These are phyloP conservation scores for Pharus latifolius DNA, from an alignment of 176 grass and related monocot genomes.

Conservation along the genomic window DNA sequence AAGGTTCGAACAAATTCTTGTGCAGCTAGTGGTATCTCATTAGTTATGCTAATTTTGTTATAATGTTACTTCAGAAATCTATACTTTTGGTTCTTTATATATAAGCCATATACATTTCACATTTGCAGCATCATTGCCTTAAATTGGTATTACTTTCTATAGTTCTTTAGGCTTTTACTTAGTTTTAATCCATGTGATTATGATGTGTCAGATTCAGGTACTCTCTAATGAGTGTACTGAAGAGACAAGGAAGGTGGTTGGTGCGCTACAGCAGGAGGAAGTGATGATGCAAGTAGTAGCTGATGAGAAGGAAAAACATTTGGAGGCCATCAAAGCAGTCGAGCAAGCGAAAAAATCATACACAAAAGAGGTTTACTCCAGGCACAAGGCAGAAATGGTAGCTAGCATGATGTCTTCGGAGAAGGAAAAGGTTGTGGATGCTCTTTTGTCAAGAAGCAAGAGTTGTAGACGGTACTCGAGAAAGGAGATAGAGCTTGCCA, in stretches of 20 bases:
- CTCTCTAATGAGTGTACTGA: slow-evolving; percentile 60
- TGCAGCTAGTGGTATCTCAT: background rate
- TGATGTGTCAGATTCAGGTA: slow-evolving; percentile 52
- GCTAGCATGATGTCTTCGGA: slow-evolving; percentile 19
- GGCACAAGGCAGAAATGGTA: slow-evolving; percentile 31
- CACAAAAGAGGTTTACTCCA: slow-evolving; percentile 33
- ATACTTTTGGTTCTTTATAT: too few species aligned
- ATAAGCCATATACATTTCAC: too few species aligned
- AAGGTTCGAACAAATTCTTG: slow-evolving; percentile 17
- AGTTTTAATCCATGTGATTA: background rate
- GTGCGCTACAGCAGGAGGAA: slow-evolving; percentile 43
- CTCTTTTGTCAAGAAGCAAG: slow-evolving; percentile 37
- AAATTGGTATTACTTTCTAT: background rate
- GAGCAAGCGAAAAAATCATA: slow-evolving; percentile 33
- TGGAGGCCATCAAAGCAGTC: slow-evolving; percentile 30
- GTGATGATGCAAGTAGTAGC: slow-evolving; percentile 28
- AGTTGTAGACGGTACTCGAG: slow-evolving; percentile 70
- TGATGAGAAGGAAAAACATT: slow-evolving; percentile 40
- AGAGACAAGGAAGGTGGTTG: slow-evolving; percentile 52
- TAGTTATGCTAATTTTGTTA: background rate
- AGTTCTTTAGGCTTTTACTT: background rate
- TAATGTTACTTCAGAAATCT: too few species aligned
- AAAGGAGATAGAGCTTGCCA: slow-evolving; percentile 72
- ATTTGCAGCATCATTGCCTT: too few species aligned
- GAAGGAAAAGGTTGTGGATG: slow-evolving; percentile 38